These are phyloP conservation scores for Floccularia luteovirens DNA, from an alignment of 768 basidiomycete genomes.

Conservation along the genomic window DNA sequence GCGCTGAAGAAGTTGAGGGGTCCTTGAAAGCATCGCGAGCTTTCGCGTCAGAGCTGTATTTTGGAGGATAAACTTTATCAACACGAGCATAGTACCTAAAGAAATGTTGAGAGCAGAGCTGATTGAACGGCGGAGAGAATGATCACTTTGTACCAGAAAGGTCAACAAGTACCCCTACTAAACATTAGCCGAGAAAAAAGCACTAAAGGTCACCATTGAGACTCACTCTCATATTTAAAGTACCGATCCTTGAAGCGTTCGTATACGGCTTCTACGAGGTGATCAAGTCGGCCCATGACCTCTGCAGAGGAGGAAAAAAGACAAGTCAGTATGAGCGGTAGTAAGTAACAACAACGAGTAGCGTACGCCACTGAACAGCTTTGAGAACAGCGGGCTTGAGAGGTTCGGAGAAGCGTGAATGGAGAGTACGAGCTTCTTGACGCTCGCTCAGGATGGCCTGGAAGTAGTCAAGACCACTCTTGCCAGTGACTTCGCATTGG, in stretches of 20 bases:
- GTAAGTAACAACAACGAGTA: conserved; percentile 18
- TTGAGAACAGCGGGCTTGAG: conserved; percentile 88
- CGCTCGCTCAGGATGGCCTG: conserved; percentile 89
- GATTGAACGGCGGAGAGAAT: conserved; percentile 2
- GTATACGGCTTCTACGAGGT: conserved; percentile 89
- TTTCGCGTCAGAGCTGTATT: conserved; percentile 35
- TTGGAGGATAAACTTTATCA: conserved; percentile 69
- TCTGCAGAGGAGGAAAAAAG: conserved; percentile 46
- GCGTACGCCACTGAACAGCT: conserved; percentile 94
- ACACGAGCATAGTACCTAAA: conserved; percentile 77
- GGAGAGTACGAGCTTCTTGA: conserved; percentile 82
- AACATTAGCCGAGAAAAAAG: conserved; percentile 7
- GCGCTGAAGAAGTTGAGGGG: conserved; percentile 29
- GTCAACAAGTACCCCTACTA: conserved; percentile 80
- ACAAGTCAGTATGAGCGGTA: conserved; percentile 10
- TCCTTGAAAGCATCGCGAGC: conserved; percentile 45
- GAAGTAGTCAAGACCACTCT: conserved; percentile 90
- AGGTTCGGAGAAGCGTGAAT: conserved; percentile 86
- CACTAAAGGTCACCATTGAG: conserved; percentile 2
- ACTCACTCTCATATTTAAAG: conserved; percentile 85
- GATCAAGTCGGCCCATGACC: conserved; percentile 94
- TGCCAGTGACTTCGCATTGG: conserved; percentile 96
- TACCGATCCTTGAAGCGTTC: conserved; percentile 97
- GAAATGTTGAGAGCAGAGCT: conserved; percentile 10
- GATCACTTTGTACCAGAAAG: conserved; percentile 78